phyloP scores from a whole-genome alignment of 768 basidiomycete species.

The Pholiota molesta region DNA sequence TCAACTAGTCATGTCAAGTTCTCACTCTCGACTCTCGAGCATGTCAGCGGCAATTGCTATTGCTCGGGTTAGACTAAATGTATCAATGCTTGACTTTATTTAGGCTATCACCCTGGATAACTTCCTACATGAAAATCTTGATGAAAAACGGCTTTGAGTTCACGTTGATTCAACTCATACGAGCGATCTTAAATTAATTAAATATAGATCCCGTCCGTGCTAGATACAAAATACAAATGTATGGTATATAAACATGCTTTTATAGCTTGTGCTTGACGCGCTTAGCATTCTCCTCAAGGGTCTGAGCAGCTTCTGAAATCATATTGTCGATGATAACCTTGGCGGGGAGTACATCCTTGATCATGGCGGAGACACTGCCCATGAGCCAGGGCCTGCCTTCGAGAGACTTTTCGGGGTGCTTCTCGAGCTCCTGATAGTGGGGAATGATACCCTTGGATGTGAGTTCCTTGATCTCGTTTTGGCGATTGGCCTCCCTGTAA shows the following conservation, averaged over 20 bases:
- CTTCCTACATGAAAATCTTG: too few species aligned
- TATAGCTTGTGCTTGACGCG: constrained; percentile 42
- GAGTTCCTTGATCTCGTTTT: constrained; percentile 80
- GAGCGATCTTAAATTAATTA: background rate
- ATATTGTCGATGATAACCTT: constrained; percentile 83
- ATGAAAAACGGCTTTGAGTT: too few species aligned
- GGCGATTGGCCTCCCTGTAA: constrained; percentile 73
- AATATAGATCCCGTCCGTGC: constrained; percentile 7
- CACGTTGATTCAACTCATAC: too few species aligned
- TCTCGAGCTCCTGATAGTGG: constrained; percentile 66
- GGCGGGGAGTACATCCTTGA: constrained; percentile 79
- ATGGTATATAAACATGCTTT: constrained; percentile 3
- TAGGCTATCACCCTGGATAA: too few species aligned
- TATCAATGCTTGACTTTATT: too few species aligned
- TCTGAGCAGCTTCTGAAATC: constrained; percentile 45
- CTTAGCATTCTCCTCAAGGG: constrained; percentile 37
- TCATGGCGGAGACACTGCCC: constrained; percentile 77
- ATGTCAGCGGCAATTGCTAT: too few species aligned
- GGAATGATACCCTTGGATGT: constrained; percentile 87
- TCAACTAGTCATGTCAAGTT: too few species aligned
- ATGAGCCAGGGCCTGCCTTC: constrained; percentile 77
- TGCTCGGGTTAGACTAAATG: too few species aligned
- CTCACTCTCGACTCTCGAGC: too few species aligned
- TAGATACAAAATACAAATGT: constrained; percentile 9
- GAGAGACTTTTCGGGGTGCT: constrained; percentile 80